Evolutionary conservation across 2,329 filamentous ascomycete genomes (phyloP).

Genomic region (Claviceps purpurea): DNA sequence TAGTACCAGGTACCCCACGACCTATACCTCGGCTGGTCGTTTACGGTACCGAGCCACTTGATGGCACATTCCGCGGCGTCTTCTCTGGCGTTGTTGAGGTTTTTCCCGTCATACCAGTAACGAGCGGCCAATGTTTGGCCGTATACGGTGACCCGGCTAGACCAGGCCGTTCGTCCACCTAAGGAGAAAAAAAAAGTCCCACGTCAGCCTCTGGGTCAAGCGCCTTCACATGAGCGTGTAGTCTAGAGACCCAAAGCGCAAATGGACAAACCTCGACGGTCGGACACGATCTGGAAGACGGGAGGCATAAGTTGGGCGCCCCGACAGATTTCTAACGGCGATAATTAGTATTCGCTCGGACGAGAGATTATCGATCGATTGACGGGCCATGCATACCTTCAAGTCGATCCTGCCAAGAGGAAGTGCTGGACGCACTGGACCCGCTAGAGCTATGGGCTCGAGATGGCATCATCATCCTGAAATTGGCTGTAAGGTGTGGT

Average conservation of each 20-base stretch:
- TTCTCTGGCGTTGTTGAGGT: slow-evolving; percentile 76
- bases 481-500: background rate
- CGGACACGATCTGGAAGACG: slow-evolving; percentile 58
- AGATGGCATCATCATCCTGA: slow-evolving; percentile 11
- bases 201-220: background rate
- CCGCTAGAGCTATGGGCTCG: slow-evolving; percentile 15
- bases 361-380: background rate
- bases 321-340: slow-evolving; percentile 40
- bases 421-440: slow-evolving; percentile 10
- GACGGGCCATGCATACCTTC: slow-evolving; percentile 26
- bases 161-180: slow-evolving; percentile 90
- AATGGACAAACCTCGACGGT: slow-evolving; percentile 50
- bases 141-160: slow-evolving; percentile 61
- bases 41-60: slow-evolving; percentile 36
- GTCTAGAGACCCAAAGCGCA: background rate
- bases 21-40: slow-evolving; percentile 12
- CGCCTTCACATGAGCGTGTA: background rate
- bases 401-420: slow-evolving; percentile 43
- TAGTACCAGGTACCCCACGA: slow-evolving; percentile 13
- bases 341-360: background rate
- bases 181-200: background rate
- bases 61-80: slow-evolving; percentile 79
- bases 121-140: slow-evolving; percentile 55
- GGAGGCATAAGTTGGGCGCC: slow-evolving; percentile 39
- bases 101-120: slow-evolving; percentile 86